Evolutionary conservation across 768 basidiomycete genomes (phyloP), one percentile per base, ranked within the genome.

Genomic region (Boletus sensibilis): DNA sequence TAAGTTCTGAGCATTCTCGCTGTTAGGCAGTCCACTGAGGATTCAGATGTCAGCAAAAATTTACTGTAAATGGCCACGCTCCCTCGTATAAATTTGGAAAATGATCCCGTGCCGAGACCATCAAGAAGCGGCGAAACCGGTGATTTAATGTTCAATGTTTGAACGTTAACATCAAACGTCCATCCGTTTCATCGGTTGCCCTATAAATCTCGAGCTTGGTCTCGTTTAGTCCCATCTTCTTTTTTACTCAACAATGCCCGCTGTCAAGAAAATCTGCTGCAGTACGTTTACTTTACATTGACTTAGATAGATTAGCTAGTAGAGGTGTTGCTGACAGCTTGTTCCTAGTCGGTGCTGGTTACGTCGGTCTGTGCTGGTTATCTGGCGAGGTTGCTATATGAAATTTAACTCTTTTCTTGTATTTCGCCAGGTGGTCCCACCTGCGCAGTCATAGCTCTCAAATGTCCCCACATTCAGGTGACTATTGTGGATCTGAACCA

Each of bases 401-500:
- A 45, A 52, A 61, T 66, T 29, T 5, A 37, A 62, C 42, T 9
- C 35, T 38, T 57, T 53, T 57, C 54, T 67, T 54, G 59, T 50
- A 25, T 50, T 44, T 57, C 37, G 56, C 42, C 62, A 94, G 93
- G 94, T 69, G 94, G 94, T 34, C 94, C 94, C 25, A 98, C 94
- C 42, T 96, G 94, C 70, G 90, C 94, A 45, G 94, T 97, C 68
- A 92, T 97, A 64, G 94, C 94, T 20, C 79, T 91, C 63, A 94
- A 92, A 74, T 96, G 94, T 72, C 92, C 94, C 47, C 82, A 95
- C 69, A 92, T 98, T 75, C 77, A 77, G 42, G 96, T 99, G 69
- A 99, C 94, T 66, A 99, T 99, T 66, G 97, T 98, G 67, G 97
- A 99, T 75, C 82, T 99, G 64, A 98, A 98, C 82, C 80, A 94